phyloP scores from a whole-genome alignment of 306 rosid species.

The Fagus sylvatica region DNA sequence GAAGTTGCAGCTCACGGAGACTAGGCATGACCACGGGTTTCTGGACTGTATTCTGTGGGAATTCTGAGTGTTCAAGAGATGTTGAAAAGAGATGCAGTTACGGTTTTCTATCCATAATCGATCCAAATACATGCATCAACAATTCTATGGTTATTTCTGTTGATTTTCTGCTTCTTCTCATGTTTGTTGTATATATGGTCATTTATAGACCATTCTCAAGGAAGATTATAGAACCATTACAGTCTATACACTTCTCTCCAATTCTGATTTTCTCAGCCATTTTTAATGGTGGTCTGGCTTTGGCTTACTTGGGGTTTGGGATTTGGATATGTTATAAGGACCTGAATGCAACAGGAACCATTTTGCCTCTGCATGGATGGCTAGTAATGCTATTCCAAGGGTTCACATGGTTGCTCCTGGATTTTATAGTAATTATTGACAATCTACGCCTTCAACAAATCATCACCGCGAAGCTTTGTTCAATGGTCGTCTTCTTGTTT shows the following conservation, averaged over 20 bases:
- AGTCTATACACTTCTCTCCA: too few relatives aligned
- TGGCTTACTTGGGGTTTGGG: conserved; percentile 30
- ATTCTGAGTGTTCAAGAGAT: background rate
- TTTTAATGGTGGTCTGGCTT: conserved; percentile 15
- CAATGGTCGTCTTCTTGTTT: conserved; percentile 1
- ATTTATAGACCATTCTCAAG: too few relatives aligned
- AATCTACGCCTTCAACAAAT: conserved; percentile 1
- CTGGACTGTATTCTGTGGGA: conserved; percentile 17
- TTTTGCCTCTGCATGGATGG: background rate
- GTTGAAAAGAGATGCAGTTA: conserved; percentile 2
- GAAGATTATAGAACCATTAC: too few relatives aligned
- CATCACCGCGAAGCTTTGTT: background rate
- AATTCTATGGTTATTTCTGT: conserved; percentile 4
- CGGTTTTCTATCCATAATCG: too few relatives aligned
- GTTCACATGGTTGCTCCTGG: too few relatives aligned
- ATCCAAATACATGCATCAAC: conserved; percentile 21
- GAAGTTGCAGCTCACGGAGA: background rate
- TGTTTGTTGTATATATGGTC: background rate
- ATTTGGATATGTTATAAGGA: conserved; percentile 17
- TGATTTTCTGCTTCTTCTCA: conserved; percentile 22
- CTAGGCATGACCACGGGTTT: background rate
- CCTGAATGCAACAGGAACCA: background rate
- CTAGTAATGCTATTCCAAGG: too few relatives aligned
- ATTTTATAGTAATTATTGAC: background rate
- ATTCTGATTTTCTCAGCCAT: too few relatives aligned